These are phyloP conservation scores for Triglochin maritima DNA, from an alignment of 106 monocot species.

Conservation along the genomic window DNA sequence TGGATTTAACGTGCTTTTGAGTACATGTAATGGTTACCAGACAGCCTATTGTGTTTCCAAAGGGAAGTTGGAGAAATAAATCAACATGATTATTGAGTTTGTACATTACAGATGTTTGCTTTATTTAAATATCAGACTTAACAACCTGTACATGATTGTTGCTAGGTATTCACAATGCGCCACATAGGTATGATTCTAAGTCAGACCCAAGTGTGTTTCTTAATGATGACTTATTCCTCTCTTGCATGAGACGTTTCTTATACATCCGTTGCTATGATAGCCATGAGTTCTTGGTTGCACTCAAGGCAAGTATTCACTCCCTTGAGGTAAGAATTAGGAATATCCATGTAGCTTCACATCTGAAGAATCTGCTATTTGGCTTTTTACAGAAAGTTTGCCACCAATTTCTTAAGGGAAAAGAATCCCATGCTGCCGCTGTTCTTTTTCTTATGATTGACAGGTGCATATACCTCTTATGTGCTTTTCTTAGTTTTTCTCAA, in stretches of 20 bases:
- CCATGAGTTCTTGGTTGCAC: slow-evolving; percentile 65
- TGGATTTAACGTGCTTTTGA: too few species aligned
- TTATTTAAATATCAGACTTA: too few species aligned
- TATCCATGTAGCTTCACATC: not conserved
- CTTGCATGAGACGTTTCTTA: slow-evolving; percentile 90
- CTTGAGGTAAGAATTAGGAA: not conserved
- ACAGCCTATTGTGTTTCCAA: too few species aligned
- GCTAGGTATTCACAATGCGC: too few species aligned
- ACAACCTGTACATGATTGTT: too few species aligned
- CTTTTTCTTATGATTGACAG: slow-evolving; percentile 89
- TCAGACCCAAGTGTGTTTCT: not conserved
- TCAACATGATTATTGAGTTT: too few species aligned
- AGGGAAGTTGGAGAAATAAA: too few species aligned
- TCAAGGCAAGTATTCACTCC: slow-evolving; percentile 44
- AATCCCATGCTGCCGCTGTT: slow-evolving; percentile 34
- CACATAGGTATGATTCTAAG: not conserved
- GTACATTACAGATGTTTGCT: too few species aligned
- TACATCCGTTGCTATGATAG: slow-evolving; percentile 77
- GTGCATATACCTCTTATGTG: slow-evolving; percentile 13
- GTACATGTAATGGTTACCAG: too few species aligned
- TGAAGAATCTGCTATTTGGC: not conserved
- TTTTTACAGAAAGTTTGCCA: slow-evolving; percentile 41
- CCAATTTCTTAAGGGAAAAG: slow-evolving; percentile 26
- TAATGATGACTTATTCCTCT: slow-evolving; percentile 43
- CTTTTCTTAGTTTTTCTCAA: not conserved